Evolutionary conservation across 1,284 basidiomycete species (phyloP).

Genomic region (Pseudozyma thailandica): DNA sequence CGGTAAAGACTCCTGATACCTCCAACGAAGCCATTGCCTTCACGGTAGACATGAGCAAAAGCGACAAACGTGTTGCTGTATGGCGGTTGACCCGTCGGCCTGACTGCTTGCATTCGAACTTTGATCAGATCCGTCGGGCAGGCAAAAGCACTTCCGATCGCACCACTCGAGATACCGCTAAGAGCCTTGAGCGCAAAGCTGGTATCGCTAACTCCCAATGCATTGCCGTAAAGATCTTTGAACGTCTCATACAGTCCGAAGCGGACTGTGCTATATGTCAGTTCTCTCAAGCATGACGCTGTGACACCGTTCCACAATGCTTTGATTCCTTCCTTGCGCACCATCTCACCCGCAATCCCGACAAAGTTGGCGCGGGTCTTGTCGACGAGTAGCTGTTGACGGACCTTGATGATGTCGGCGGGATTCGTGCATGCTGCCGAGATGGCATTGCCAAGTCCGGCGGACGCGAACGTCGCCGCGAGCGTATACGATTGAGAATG

Average conservation of each 20-base stretch:
- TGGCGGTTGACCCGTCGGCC: conserved; percentile 42
- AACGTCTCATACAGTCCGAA: conserved; percentile 59
- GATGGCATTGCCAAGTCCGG: conserved; percentile 51
- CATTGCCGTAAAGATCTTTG: conserved; percentile 40
- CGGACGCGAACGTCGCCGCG: conserved; percentile 49
- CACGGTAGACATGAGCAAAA: conserved; percentile 44
- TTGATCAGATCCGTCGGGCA: conserved; percentile 58
- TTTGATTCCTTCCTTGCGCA: conserved; percentile 33
- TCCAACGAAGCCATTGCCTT: conserved; percentile 29
- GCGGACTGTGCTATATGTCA: conserved; percentile 56
- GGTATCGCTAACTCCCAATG: conserved; percentile 23
- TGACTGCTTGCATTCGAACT: conserved; percentile 55
- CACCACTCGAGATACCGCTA: conserved; percentile 54
- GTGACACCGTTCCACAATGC: conserved; percentile 56
- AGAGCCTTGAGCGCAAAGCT: conserved; percentile 55
- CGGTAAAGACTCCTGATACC: conserved; percentile 51
- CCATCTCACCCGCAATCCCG: conserved; percentile 37
- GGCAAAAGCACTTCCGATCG: conserved; percentile 51
- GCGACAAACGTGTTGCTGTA: conserved; percentile 54
- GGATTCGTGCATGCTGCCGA: conserved; percentile 56
- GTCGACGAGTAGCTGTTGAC: conserved; percentile 52
- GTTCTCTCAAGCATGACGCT: conserved; percentile 50
- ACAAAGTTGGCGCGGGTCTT: conserved; percentile 43
- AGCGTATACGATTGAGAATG: conserved; percentile 27
- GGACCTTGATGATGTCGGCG: conserved; percentile 58